Percentiles rank a stretch among this genome's conserved stretches.
Conservation (phyloP, 345 rosid genomes). For the Lumnitzera littorea region DNA sequence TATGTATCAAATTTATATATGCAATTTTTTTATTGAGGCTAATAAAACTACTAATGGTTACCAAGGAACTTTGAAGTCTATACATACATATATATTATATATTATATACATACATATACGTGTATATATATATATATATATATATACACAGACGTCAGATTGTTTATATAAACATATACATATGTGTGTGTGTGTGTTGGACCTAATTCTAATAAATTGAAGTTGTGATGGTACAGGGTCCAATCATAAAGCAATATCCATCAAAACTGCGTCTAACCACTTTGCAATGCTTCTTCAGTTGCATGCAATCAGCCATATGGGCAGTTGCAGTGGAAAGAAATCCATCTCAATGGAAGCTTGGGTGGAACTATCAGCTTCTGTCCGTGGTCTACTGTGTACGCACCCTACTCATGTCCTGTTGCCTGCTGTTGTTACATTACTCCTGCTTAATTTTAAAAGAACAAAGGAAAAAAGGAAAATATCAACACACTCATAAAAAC, state of each 20-base stretch:
- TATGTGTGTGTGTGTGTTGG: too few relatives aligned
- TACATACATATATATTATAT: not conserved
- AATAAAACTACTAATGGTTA: too few relatives aligned
- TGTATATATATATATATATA: not conserved
- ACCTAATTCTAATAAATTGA: not conserved
- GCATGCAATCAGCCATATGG: constrained; percentile 60
- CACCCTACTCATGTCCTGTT: not conserved
- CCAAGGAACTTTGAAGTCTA: too few relatives aligned
- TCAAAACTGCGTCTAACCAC: constrained; percentile 58
- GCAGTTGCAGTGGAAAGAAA: constrained; percentile 53
- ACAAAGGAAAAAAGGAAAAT: too few relatives aligned
- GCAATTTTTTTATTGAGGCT: too few relatives aligned
- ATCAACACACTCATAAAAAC: too few relatives aligned
- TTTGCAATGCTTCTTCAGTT: constrained; percentile 72
- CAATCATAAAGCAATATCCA: constrained; percentile 56
- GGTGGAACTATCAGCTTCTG: constrained; percentile 65
- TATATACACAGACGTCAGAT: too few relatives aligned
- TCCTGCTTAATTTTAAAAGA: too few relatives aligned
- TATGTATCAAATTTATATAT: too few relatives aligned
- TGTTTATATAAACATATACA: too few relatives aligned
- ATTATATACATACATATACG: not conserved
- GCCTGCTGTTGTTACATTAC: not conserved
- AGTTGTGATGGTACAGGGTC: constrained; percentile 18
- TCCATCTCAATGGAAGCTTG: constrained; percentile 65
- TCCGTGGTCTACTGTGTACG: constrained; percentile 76